Conservation (phyloP, 441 rosid species). For the Francoa sonchifolia region DNA sequence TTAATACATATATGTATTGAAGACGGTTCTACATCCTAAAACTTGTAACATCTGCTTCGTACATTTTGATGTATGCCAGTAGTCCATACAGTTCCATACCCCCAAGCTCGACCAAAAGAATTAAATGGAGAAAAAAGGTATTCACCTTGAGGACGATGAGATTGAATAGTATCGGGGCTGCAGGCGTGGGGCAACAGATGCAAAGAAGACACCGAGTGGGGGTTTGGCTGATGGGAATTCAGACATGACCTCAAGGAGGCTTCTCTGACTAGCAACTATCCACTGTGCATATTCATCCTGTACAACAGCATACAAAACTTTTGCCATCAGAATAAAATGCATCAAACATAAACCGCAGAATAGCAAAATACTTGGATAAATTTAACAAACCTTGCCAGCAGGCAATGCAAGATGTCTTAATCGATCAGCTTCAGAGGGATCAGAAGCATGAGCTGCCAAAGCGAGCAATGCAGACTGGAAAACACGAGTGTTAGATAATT, state of each 20-base stretch:
- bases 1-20: too few relatives aligned
- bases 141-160: conserved; percentile 91
- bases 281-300: conserved; percentile 96
- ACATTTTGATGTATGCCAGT: not conserved
- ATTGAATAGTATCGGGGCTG: conserved; percentile 95
- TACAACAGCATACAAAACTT: conserved; percentile 5
- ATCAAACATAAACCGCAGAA: too few relatives aligned
- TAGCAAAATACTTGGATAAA: not conserved
- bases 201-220: conserved; percentile 92
- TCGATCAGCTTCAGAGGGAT: conserved; percentile 77
- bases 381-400: conserved; percentile 70
- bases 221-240: conserved; percentile 90
- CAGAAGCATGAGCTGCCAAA: conserved; percentile 85
- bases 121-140: not conserved
- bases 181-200: conserved; percentile 79
- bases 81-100: not conserved
- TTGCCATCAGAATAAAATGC: too few relatives aligned
- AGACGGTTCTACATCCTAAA: too few relatives aligned
- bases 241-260: conserved; percentile 89
- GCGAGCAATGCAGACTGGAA: conserved; percentile 81
- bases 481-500: conserved; percentile 5
- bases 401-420: conserved; percentile 85
- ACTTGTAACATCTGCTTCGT: too few relatives aligned
- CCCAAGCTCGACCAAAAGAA: too few relatives aligned
- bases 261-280: conserved; percentile 82